Percentiles rank a stretch among this genome's conserved stretches.
Conservation (phyloP, 2,329 filamentous ascomycete species). For the Pseudomassariella vexata region DNA sequence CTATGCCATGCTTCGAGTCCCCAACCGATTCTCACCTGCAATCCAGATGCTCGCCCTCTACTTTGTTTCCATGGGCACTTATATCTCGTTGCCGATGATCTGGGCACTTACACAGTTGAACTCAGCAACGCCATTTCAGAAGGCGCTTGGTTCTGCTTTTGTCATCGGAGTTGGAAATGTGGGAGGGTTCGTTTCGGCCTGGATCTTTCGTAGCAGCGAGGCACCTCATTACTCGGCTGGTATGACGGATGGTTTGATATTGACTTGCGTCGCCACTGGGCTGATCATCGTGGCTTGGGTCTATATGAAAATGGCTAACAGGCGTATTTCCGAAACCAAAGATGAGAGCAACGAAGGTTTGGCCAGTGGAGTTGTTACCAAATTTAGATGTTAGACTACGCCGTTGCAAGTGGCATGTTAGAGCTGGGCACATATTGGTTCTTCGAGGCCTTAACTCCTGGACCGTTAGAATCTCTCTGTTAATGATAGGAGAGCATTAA, state of each 20-base stretch:
- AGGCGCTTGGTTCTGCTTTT: conserved; percentile 25
- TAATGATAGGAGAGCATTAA: no score
- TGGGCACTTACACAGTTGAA: conserved; percentile 12
- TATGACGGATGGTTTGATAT: conserved; percentile 10
- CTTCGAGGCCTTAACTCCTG: no score
- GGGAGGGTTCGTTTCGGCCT: conserved; percentile 11
- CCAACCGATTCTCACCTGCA: background rate
- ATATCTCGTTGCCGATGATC: conserved; percentile 12
- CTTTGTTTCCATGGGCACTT: conserved; percentile 11
- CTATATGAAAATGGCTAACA: no score
- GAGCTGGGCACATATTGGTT: no score
- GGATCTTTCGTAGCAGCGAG: conserved; percentile 13
- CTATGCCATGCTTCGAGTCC: conserved; percentile 7
- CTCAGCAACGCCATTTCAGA: conserved; percentile 11
- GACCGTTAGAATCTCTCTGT: no score
- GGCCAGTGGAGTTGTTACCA: no score
- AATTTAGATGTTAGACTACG: no score
- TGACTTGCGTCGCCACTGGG: conserved; percentile 5
- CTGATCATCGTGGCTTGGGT: conserved; percentile 7
- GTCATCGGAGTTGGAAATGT: conserved; percentile 33
- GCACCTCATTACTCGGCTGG: conserved; percentile 10
- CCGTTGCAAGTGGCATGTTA: no score
- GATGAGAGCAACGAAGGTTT: no score
- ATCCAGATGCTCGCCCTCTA: conserved; percentile 13
- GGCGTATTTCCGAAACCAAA: no score